Conservation (phyloP, 306 rosid genomes). For the Malus asiatica region DNA sequence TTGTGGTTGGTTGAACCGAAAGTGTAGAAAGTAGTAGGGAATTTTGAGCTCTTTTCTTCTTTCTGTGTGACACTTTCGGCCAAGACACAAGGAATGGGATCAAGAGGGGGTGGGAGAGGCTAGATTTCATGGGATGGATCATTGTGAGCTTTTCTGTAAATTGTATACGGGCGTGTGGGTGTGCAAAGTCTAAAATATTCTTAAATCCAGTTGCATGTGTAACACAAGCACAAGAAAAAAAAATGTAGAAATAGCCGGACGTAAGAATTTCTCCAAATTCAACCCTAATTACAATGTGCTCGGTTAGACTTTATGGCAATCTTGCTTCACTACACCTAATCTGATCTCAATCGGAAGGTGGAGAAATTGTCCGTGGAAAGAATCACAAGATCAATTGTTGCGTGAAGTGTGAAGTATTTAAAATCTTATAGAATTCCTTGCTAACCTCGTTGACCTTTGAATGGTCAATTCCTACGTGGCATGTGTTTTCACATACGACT, state of each 20-base stretch:
- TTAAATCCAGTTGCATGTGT: neutral
- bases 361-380: neutral
- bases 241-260: accelerated
- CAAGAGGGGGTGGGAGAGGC: too few species aligned
- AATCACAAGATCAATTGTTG: neutral
- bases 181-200: too few species aligned
- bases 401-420: neutral
- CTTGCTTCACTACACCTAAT: neutral
- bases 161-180: too few species aligned
- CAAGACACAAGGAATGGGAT: neutral
- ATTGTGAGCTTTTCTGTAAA: too few species aligned
- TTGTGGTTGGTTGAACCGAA: conserved; percentile 17
- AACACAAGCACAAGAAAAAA: too few species aligned
- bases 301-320: neutral
- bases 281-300: too few species aligned
- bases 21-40: neutral
- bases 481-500: neutral
- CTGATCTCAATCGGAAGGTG: neutral
- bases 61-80: neutral
- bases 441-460: neutral
- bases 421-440: neutral
- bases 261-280: too few species aligned
- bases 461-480: neutral
- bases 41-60: neutral
- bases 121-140: too few species aligned